Conservation (phyloP, 1,139 yeast species). For the Kodamaea suecica region DNA sequence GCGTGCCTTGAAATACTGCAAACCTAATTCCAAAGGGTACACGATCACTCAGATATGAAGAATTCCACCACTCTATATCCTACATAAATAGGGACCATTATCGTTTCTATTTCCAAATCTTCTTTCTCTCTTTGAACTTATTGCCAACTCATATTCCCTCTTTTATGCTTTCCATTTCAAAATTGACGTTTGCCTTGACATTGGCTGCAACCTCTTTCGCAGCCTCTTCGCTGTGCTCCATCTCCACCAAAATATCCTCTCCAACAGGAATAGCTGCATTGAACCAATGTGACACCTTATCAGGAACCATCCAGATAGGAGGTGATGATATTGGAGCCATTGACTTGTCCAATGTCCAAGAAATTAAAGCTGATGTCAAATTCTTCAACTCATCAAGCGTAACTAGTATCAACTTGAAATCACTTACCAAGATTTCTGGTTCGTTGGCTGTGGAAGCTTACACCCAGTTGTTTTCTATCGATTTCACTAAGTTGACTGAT, state of each 20-base stretch:
- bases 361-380: slow-evolving; percentile 33
- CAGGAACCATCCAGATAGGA: slow-evolving; percentile 38
- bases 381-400: slow-evolving; percentile 43
- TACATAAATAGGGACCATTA: no score
- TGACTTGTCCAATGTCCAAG: slow-evolving; percentile 34
- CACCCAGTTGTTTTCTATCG: slow-evolving; percentile 42
- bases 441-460: slow-evolving; percentile 35
- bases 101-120: no score
- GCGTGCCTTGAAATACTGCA: neutral
- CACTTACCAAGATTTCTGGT: slow-evolving; percentile 35
- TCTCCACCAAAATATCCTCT: slow-evolving; percentile 39
- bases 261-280: slow-evolving; percentile 35
- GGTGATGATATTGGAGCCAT: slow-evolving; percentile 37
- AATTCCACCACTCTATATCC: no score
- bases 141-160: no score
- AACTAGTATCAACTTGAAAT: slow-evolving; percentile 32
- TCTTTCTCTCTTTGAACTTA: no score
- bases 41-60: no score
- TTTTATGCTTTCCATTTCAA: no score
- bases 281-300: slow-evolving; percentile 41
- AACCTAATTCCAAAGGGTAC: neutral
- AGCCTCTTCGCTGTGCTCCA: slow-evolving; percentile 29
- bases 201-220: slow-evolving; percentile 11
- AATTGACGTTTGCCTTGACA: neutral
- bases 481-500: slow-evolving; percentile 32